These are phyloP conservation scores for Jasminum sambac DNA, from an alignment of 257 asterid species.

Conservation along the genomic window DNA sequence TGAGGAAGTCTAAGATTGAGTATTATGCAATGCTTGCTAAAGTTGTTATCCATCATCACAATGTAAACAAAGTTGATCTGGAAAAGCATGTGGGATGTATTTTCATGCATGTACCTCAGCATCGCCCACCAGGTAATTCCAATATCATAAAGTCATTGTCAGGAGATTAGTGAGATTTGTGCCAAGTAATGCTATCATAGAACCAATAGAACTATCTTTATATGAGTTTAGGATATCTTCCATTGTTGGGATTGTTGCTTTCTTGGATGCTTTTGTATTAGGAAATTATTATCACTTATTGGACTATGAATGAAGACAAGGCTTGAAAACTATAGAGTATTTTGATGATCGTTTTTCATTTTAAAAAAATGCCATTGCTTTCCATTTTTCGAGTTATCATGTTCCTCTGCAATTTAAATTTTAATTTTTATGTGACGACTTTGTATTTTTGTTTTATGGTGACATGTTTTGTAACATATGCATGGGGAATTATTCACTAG, in stretches of 20 bases:
- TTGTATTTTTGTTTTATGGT: too few relatives aligned
- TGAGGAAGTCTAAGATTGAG: conserved; percentile 88
- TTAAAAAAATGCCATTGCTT: too few relatives aligned
- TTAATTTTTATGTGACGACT: too few relatives aligned
- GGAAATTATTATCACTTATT: not conserved
- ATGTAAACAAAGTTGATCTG: conserved; percentile 76
- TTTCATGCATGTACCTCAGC: conserved; percentile 74
- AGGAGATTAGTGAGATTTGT: conserved; percentile 43
- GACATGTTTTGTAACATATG: too few relatives aligned
- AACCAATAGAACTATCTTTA: conserved; percentile 1
- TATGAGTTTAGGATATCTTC: conserved; percentile 15
- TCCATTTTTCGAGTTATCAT: too few relatives aligned
- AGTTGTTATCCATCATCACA: conserved; percentile 79
- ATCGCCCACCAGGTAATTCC: conserved; percentile 75
- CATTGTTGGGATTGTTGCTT: conserved; percentile 12
- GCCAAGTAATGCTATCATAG: not conserved
- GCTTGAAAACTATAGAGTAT: not conserved
- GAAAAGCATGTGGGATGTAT: conserved; percentile 75
- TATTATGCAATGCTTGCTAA: conserved; percentile 88
- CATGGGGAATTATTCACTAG: too few relatives aligned
- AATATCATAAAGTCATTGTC: conserved; percentile 69
- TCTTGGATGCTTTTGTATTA: not conserved
- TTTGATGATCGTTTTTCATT: not conserved
- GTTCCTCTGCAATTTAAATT: too few relatives aligned
- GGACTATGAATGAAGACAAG: not conserved